Conservation (phyloP, 257 asterid species). For the Scutellaria galericulata region DNA sequence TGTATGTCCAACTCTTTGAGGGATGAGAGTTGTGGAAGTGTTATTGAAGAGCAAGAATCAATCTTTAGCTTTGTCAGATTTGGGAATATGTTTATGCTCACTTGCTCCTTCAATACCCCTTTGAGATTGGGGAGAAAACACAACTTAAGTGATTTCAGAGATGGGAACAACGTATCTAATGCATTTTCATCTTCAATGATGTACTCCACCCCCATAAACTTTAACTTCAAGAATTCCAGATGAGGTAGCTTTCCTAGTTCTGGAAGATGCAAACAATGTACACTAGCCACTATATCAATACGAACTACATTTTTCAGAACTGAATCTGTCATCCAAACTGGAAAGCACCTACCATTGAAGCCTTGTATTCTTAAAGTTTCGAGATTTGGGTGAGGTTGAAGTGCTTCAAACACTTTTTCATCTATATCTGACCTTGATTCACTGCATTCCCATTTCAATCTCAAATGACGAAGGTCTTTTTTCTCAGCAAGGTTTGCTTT, state of each 20-base stretch:
- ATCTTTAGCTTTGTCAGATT: too few species aligned
- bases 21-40: too few species aligned
- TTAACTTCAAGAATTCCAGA: background rate
- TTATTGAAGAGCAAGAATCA: too few species aligned
- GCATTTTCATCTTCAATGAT: background rate
- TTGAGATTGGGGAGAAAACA: too few species aligned
- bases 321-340: slow-evolving; percentile 35
- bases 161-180: too few species aligned
- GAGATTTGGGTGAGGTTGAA: background rate
- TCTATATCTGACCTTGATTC: background rate
- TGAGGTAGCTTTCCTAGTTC: slow-evolving; percentile 33
- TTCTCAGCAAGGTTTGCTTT: slow-evolving; percentile 34
- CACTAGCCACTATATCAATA: background rate
- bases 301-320: slow-evolving; percentile 18
- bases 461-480: slow-evolving; percentile 30
- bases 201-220: slow-evolving; percentile 36
- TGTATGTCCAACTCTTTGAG: background rate
- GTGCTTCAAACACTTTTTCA: background rate
- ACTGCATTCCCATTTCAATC: slow-evolving; percentile 24
- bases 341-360: slow-evolving; percentile 26
- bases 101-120: too few species aligned
- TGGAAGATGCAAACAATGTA: slow-evolving; percentile 25
- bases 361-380: background rate
- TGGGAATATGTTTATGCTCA: too few species aligned
- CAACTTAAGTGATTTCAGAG: too few species aligned